Base-by-base conservation (phyloP, 768 basidiomycete species). In the Boletus rubescentipes region DNA sequence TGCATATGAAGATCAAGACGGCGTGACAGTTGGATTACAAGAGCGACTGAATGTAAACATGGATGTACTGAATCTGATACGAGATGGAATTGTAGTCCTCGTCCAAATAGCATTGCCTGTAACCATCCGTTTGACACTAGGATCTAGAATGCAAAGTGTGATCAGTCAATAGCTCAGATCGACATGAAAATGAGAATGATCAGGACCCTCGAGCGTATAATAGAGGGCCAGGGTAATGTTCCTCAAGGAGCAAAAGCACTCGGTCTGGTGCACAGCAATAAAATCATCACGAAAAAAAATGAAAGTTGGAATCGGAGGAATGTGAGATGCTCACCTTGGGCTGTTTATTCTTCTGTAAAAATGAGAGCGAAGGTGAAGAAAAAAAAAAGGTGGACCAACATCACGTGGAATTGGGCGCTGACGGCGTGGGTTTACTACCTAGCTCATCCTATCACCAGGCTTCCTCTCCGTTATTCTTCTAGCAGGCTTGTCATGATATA, bases 1-100 rank as follows among this genome's bases (percentile, higher is more conserved):
- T 93, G 18, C 83, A 91, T 64, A 90, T 92, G 87, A 91, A 92
- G 74, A 80, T 88, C 48, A 82, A 82, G 62, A 88, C 82, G 11
- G 56, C 44, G 10, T 66, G 43, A 60, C 5, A 12, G 21, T 29
- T 15, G n/a, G 29, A 4, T 30, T 12, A n/a, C 29, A 16, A n/a
- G 18, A 29, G 8, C 6, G 4, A 12, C 26, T 4, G 7, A 30
- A 23, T 14, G 21, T 42, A 46, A 43, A 49, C 2, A 14, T 38
- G 0, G 21, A 11, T 16, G 37, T 46, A 49, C 46, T 16, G 31
- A 7, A 46, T 12, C 34, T 18, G 39, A 26, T 32, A 35, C n/a
- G 26, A 42, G 21, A 26, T 11, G 23, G 26, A 21, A 34, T n/a
- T n/a, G n/a, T n/a, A n/a, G n/a, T n/a, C 16, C 18, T 32, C 34